phyloP scores from a whole-genome alignment of 1,139 yeast species.

The Saccharomyces hybrid region DNA sequence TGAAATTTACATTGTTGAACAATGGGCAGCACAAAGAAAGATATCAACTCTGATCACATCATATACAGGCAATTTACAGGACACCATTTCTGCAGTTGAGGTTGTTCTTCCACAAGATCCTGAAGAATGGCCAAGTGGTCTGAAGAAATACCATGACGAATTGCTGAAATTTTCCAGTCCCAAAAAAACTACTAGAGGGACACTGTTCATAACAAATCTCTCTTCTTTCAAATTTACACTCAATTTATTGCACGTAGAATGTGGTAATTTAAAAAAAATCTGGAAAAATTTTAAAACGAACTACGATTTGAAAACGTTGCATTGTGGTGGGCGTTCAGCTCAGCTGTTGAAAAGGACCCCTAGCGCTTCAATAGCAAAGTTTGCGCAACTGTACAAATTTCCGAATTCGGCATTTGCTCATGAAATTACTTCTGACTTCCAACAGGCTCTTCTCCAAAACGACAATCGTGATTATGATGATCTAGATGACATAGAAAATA shows the following conservation, averaged over 20 bases:
- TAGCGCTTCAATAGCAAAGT: constrained; percentile 75
- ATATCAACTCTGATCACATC: too few relatives aligned
- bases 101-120: constrained; percentile 30
- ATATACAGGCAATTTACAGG: too few relatives aligned
- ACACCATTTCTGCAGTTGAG: too few relatives aligned
- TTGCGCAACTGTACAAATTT: constrained; percentile 59
- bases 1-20: too few relatives aligned
- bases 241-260: constrained; percentile 61
- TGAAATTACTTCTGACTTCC: background rate
- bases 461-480: background rate
- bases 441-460: background rate
- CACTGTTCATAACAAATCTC: constrained; percentile 73
- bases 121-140: constrained; percentile 48
- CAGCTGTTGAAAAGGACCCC: constrained; percentile 61
- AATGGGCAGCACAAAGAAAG: too few relatives aligned
- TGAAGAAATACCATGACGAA: constrained; percentile 59
- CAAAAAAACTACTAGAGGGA: constrained; percentile 46
- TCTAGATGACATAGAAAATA: background rate
- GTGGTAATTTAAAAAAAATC: constrained; percentile 50
- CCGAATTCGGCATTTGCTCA: constrained; percentile 3
- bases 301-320: constrained; percentile 64
- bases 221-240: constrained; percentile 72
- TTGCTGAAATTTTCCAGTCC: constrained; percentile 49
- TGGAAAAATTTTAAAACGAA: constrained; percentile 59
- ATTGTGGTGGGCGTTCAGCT: constrained; percentile 82